Base-by-base conservation (phyloP, 2,329 filamentous ascomycete species). In the Cytospora piceae region DNA sequence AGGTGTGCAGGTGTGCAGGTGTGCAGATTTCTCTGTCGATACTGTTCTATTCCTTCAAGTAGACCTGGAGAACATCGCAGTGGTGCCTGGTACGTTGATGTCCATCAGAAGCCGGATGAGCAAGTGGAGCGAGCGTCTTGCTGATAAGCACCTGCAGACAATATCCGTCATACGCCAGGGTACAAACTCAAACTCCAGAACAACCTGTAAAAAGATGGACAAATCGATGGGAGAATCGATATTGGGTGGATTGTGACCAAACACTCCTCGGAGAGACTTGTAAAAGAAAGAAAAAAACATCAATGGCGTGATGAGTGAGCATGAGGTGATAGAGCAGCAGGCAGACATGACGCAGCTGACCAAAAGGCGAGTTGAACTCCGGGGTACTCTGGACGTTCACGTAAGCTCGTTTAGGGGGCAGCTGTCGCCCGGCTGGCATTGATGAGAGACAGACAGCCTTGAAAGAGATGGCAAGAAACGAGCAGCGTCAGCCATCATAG, bases 311-410 rank as follows among this genome's bases (percentile, higher is more conserved):
- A 66, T 55, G 51, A 58, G 34, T 15, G 9, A 59, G 57, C 66
- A 66, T 49, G 55, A 65, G 66, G 49, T 34, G 34, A 17, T 51
- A 49, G 58, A 63, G 31, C 59, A 64, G 63, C 59, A 67, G 66
- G 66, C 66, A 67, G 63, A 52, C 61, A 52, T 39, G 42, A n/a
- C n/a, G 53, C 61, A 63, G 61, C 61, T 63, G 61, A 63, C 61
- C 22, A 53, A n/a, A 63, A 52, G 32, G 17, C 37, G 29, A 57
- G 20, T 53, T 11, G 34, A 9, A 29, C 34, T 42, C n/a, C 42
- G 22, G 5, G n/a, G n/a, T 9, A 22, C n/a, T 11, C 7, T 9
- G n/a, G n/a, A n/a, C 20, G 14, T n/a, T n/a, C 17, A 42, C 39
- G 11, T 42, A 22, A 46, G 42, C 42, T 49, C 42, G 22, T 8